These are phyloP conservation scores for Nepenthes mirabilis DNA, from an alignment of 148 eudicot genomes.

Conservation along the genomic window DNA sequence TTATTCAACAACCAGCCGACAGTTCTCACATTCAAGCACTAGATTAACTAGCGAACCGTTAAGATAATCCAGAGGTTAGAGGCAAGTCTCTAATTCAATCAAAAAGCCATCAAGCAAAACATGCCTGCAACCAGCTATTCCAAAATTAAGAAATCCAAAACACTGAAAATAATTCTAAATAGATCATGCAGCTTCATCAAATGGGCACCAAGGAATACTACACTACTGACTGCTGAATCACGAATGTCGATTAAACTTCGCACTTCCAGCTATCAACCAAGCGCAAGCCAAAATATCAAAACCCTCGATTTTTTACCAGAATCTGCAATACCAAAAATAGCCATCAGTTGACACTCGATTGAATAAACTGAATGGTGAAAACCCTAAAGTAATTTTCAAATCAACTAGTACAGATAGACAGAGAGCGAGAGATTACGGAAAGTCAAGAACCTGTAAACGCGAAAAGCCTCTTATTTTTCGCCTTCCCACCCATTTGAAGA, in stretches of 20 bases:
- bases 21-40: not conserved
- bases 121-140: not conserved
- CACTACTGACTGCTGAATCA: too few relatives aligned
- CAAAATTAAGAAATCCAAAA: not conserved
- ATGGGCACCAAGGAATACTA: too few relatives aligned
- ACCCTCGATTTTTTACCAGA: constrained; percentile 15
- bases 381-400: not conserved
- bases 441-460: constrained; percentile 19
- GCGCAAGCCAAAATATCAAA: constrained; percentile 10
- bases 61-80: not conserved
- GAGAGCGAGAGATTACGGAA: not conserved
- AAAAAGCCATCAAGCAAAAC: too few relatives aligned
- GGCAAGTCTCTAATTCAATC: too few relatives aligned
- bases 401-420: too few relatives aligned
- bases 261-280: constrained; percentile 7
- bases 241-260: too few relatives aligned
- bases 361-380: constrained; percentile 5
- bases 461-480: constrained; percentile 10
- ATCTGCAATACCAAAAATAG: constrained; percentile 14
- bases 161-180: too few relatives aligned
- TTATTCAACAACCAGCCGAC: constrained; percentile 3
- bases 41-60: constrained; percentile 1
- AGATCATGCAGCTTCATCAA: too few relatives aligned
- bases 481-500: constrained; percentile 27
- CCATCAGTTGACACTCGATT: too few relatives aligned